Percentiles rank a stretch among this genome's conserved stretches.
Conservation (phyloP, 805 yeast genomes). For the Wickerhamiella occidentalis region DNA sequence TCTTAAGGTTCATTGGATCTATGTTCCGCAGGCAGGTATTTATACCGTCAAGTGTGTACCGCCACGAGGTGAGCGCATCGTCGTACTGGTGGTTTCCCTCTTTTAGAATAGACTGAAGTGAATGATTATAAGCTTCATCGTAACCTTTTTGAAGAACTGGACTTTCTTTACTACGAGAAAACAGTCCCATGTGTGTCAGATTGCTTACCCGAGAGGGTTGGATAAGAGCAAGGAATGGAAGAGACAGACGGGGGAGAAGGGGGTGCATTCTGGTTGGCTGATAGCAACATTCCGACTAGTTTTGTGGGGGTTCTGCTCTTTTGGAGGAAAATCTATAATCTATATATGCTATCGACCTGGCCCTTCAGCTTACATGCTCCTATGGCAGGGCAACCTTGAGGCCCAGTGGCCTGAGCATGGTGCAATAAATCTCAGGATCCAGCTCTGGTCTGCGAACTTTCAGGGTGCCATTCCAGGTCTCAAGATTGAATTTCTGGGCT, state of each 20-base stretch:
- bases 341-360: too few relatives aligned
- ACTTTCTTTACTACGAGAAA: slow-evolving; percentile 10
- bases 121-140: slow-evolving; percentile 32
- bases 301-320: too few relatives aligned
- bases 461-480: not conserved
- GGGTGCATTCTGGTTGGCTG: too few relatives aligned
- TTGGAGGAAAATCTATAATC: too few relatives aligned
- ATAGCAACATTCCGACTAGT: too few relatives aligned
- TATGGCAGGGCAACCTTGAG: slow-evolving; percentile 9
- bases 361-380: slow-evolving; percentile 6
- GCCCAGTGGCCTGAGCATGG: slow-evolving; percentile 7
- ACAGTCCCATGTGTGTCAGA: slow-evolving; percentile 9
- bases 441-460: not conserved
- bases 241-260: not conserved
- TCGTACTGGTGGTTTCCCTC: slow-evolving; percentile 29
- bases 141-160: slow-evolving; percentile 28
- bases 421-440: not conserved
- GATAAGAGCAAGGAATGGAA: slow-evolving; percentile 2
- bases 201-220: slow-evolving; percentile 8
- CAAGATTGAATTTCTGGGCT: slow-evolving; percentile 1
- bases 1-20: slow-evolving; percentile 25
- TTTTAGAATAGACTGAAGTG: slow-evolving; percentile 31
- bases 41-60: slow-evolving; percentile 26
- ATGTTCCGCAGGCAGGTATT: slow-evolving; percentile 26
- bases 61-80: slow-evolving; percentile 30